These are phyloP conservation scores for Fonsecaea monophora DNA, from an alignment of 2,329 filamentous ascomycete genomes.

Conservation along the genomic window DNA sequence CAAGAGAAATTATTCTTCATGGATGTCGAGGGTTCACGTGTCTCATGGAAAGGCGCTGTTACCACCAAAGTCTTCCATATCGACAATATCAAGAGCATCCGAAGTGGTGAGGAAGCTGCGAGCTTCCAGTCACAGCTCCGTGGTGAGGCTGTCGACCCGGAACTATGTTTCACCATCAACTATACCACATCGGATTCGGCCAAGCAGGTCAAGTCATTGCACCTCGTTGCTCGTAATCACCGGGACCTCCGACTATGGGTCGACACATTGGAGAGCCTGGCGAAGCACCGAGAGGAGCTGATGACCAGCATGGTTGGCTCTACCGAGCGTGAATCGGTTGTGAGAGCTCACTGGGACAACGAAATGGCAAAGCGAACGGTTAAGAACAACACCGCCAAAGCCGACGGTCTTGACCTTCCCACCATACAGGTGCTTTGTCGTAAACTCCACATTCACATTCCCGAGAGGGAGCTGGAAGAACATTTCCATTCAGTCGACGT, in stretches of 20 bases:
- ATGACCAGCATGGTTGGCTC: conserved; percentile 85
- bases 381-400: conserved; percentile 58
- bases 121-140: conserved; percentile 88
- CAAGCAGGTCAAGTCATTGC: conserved; percentile 79
- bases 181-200: conserved; percentile 80
- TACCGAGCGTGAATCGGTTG: conserved; percentile 77
- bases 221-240: conserved; percentile 79
- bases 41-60: conserved; percentile 82
- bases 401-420: conserved; percentile 76
- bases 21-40: conserved; percentile 82
- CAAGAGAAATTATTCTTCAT: conserved; percentile 77
- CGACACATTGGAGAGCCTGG: conserved; percentile 80
- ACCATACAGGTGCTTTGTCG: conserved; percentile 85
- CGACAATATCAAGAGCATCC: conserved; percentile 92
- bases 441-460: conserved; percentile 89
- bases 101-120: conserved; percentile 79
- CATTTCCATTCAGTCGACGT: conserved; percentile 77
- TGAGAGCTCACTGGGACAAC: conserved; percentile 82
- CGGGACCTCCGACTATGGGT: conserved; percentile 80
- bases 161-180: conserved; percentile 86
- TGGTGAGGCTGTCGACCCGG: conserved; percentile 69
- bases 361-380: conserved; percentile 77
- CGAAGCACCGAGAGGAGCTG: conserved; percentile 83
- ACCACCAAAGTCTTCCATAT: conserved; percentile 88
- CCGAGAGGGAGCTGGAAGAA: conserved; percentile 72